Conservation (phyloP, 345 rosid genomes). For the Arabis hirsuta region DNA sequence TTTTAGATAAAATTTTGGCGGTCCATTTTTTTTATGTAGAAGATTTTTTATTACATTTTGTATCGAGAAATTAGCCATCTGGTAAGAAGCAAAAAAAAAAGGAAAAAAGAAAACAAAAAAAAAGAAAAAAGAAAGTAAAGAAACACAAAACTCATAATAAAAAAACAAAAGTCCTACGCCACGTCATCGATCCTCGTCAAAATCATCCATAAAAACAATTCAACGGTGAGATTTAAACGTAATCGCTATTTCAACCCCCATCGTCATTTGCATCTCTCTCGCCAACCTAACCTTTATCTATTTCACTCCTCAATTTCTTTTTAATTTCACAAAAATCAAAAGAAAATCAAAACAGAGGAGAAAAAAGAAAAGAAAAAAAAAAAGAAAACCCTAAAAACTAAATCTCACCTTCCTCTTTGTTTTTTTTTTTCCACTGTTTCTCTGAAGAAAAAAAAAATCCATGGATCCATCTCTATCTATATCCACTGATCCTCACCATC, state of each 20-base stretch:
- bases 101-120: not conserved
- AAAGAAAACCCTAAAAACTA: conserved; percentile 30
- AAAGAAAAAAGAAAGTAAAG: not conserved
- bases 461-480: conserved; percentile 44
- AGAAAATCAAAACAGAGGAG: conserved; percentile 4
- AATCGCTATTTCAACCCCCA: not conserved
- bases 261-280: conserved; percentile 8
- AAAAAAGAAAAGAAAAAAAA: not conserved
- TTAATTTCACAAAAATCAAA: not conserved
- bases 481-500: conserved; percentile 29
- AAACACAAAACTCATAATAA: conserved; percentile 19
- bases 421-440: conserved; percentile 23
- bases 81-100: not conserved
- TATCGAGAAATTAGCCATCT: not conserved
- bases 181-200: conserved; percentile 26
- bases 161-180: not conserved
- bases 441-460: not conserved
- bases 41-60: not conserved
- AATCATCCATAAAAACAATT: not conserved
- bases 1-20: not conserved
- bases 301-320: not conserved
- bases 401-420: conserved; percentile 14
- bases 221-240: conserved; percentile 19
- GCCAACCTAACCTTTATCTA: conserved; percentile 21
- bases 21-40: not conserved